Base-by-base conservation (phyloP, 2,329 filamentous ascomycete genomes). In the Colletotrichum endophyticum region DNA sequence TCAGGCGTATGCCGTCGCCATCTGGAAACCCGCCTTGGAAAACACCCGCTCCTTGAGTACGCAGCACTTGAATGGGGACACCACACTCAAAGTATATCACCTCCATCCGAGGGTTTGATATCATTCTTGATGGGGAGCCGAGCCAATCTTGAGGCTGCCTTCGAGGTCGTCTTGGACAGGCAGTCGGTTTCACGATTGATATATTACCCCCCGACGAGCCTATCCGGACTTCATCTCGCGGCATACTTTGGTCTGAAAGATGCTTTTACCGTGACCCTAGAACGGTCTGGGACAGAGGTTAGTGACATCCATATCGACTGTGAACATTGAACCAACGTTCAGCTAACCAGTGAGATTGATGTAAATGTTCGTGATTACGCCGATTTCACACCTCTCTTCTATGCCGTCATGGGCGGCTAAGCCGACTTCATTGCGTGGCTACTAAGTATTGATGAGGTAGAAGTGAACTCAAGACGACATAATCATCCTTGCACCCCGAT, bases 281-380 rank as follows among this genome's bases (percentile, higher is more conserved):
- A 25, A 19, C 15, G 13, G 6, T 27, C 6, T 4, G 3, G 19
- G 0, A 4, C 0, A 28, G 15, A 22, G 27, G 57, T 61, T 1
- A 30, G 27, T 61, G 27, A 27, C 3, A 25, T 3, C 12, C 6
- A 9, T 16, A 5, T 9, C 0, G 6, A 57, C 1, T 16, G 12
- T n/a, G n/a, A n/a, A n/a, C n/a, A n/a, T n/a, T 27, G 13, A 27
- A n/a, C 0, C 1, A 19, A n/a, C 22, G 2, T 1, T 57, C 27
- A 1, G 27, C 27, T 61, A 28, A 61, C 4, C 9, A 6, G 4
- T 61, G 0, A 61, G 57, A 11, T 4, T 61, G 16, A 30, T 12
- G 1, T 61, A n/a, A 61, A 61, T 1, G 6, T 32, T 28, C 13
- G 16, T 19, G 57, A 61, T 16, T 1, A 12, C 15, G 7, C 0